A percentile compares a stretch with the other conserved stretches of the same genome.
These are phyloP conservation scores for Fusarium sarcochroum DNA, from an alignment of 2,329 filamentous ascomycete genomes.

Conservation along the genomic window DNA sequence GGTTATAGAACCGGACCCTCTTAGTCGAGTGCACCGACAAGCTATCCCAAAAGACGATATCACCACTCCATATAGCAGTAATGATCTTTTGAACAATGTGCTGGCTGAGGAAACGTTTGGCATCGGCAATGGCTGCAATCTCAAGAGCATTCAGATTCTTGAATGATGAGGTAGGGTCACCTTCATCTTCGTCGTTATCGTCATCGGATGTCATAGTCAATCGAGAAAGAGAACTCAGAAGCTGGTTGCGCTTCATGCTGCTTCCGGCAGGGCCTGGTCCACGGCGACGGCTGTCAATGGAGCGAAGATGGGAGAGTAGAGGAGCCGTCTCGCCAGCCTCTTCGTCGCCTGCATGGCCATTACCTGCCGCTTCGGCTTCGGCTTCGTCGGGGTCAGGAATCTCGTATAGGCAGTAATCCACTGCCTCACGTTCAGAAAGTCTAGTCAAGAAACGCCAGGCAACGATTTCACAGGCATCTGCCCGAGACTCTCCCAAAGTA, in stretches of 20 bases:
- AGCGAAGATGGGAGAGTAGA: constrained; percentile 58
- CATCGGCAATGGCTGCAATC: constrained; percentile 84
- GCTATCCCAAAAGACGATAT: constrained; percentile 88
- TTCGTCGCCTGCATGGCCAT: constrained; percentile 49
- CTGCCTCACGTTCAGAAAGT: constrained; percentile 79
- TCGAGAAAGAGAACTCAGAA: constrained; percentile 68
- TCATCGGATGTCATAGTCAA: constrained; percentile 60
- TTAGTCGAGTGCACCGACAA: constrained; percentile 82
- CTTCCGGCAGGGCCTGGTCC: constrained; percentile 54
- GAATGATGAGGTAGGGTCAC: constrained; percentile 79
- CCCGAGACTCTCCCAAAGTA: constrained; percentile 76
- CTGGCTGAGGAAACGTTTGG: constrained; percentile 88
- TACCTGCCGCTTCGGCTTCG: constrained; percentile 29
- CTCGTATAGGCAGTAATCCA: constrained; percentile 82
- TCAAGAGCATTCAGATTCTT: constrained; percentile 87
- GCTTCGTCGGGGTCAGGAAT: constrained; percentile 65
- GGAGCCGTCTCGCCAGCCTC: constrained; percentile 64
- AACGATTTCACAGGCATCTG: constrained; percentile 83
- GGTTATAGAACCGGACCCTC: constrained; percentile 82
- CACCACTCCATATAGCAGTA: constrained; percentile 86
- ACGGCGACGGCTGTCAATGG: constrained; percentile 42
- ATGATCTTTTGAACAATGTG: constrained; percentile 86
- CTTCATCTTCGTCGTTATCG: constrained; percentile 60
- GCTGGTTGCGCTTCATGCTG: constrained; percentile 61
- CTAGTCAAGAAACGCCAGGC: constrained; percentile 83